phyloP scores from a whole-genome alignment of 139 green algal species.

The Marvania coccoides region DNA sequence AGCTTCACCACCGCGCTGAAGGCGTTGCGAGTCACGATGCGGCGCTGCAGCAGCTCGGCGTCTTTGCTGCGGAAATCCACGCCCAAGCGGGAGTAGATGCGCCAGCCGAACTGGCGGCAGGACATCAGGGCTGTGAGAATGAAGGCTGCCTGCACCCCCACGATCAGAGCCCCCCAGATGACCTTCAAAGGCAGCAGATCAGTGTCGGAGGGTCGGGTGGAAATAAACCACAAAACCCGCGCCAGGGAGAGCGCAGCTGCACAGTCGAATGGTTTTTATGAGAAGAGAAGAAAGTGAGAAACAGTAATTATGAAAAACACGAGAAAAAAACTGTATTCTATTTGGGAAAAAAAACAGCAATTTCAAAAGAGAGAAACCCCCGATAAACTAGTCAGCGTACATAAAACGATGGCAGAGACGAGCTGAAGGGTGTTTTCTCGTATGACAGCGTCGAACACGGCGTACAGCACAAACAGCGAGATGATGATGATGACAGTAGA shows the following conservation, averaged over 20 bases:
- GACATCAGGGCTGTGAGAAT: slow-evolving; percentile 14
- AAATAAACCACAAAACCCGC: slow-evolving; percentile 17
- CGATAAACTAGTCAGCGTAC: too few species aligned
- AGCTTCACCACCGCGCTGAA: slow-evolving; percentile 2
- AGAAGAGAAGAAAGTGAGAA: not conserved
- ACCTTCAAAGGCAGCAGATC: slow-evolving; percentile 13
- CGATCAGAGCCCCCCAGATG: slow-evolving; percentile 9
- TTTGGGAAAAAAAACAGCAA: not conserved
- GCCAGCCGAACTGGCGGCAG: slow-evolving; percentile 31
- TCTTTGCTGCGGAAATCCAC: slow-evolving; percentile 22
- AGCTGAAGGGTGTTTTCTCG: slow-evolving; percentile 29
- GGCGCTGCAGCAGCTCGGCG: not conserved
- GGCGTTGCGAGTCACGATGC: not conserved
- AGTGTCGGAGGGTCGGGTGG: not conserved
- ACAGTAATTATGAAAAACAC: not conserved
- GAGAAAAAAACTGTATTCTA: not conserved
- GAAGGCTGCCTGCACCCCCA: not conserved
- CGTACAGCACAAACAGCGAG: slow-evolving; percentile 12
- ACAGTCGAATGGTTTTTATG: too few species aligned
- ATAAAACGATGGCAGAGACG: not conserved
- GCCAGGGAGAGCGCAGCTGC: slow-evolving; percentile 14
- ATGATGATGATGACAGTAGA: slow-evolving; percentile 18
- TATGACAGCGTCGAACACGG: slow-evolving; percentile 16
- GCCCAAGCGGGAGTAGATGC: slow-evolving; percentile 20
- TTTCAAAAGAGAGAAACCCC: not conserved